Base-by-base conservation (phyloP, 495 filamentous ascomycete species). In the Massariosphaeria phaeospora region DNA sequence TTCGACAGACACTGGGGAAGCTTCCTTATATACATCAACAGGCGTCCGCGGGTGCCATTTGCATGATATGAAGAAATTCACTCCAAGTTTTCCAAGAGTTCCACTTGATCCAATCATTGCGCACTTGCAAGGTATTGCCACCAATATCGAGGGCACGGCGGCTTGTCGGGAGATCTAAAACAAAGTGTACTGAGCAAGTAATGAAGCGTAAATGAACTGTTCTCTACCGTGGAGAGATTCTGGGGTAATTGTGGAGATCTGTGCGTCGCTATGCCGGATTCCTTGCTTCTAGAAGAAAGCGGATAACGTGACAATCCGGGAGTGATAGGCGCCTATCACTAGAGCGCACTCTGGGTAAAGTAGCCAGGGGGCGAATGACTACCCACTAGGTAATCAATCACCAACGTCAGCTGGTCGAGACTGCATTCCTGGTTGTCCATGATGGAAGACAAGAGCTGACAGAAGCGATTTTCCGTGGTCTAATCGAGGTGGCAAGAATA, bases 201-300 rank as follows among this genome's bases (percentile, higher is more conserved):
- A 50, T 61, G 57, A 55, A 55, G 26, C 26, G 49, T 50, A 61
- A 51, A 61, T 50, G 57, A 61, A 51, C 55, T 35, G 2, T 20
- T 41, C 25, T 51, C 40, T 29, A 50, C 34, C 31, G 51, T 55
- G 51, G 57, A 55, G 45, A 48, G 40, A 61, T 27, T 48, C 57
- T 55, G 57, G 57, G 57, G 57, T 61, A 61, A 61, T 29, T 55
- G 57, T 46, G 57, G 57, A 54, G 57, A 55, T 55, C 57, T 61
- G 57, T 61, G 57, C 57, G 51, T 25, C 23, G 27, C 27, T 35
- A 26, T 2, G 33, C 2, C n/a, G 25, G 27, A 8, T 36, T 13
- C 34, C 48, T 29, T 48, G 48, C 41, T 59, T 59, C 55, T 59
- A 53, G 55, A 59, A 59, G 43, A 33, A 40, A 27, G 47, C 17